These are phyloP conservation scores for Choricystis sp. DNA, from an alignment of 139 green algal species.

Conservation along the genomic window DNA sequence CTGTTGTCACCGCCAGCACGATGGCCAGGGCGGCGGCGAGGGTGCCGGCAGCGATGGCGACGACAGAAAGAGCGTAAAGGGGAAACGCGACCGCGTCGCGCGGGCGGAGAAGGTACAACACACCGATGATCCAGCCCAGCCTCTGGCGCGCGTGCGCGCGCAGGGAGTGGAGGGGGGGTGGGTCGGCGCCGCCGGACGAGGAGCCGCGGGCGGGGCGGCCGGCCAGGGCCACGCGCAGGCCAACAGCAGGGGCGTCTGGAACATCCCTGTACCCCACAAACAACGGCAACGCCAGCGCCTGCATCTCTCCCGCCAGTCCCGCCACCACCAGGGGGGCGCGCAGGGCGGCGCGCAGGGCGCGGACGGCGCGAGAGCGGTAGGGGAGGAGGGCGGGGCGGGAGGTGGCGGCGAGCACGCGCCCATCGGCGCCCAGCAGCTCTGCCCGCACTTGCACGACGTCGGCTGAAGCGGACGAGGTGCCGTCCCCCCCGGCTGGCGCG, in stretches of 20 bases:
- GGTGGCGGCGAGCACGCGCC: not conserved
- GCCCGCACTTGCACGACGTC: not conserved
- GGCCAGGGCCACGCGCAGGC: not conserved
- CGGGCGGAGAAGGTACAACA: not conserved
- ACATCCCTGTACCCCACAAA: not conserved
- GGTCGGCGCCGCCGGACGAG: not conserved
- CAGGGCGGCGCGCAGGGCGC: not conserved
- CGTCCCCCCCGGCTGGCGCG: too few species aligned
- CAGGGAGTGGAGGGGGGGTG: not conserved
- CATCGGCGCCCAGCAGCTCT: not conserved
- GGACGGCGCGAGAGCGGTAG: not conserved
- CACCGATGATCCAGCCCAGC: not conserved
- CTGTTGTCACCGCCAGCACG: too few species aligned
- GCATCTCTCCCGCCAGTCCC: not conserved
- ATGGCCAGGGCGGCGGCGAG: not conserved
- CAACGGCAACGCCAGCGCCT: not conserved
- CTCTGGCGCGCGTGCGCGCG: not conserved
- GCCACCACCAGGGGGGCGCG: not conserved
- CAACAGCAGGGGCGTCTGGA: not conserved
- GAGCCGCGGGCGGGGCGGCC: too few species aligned
- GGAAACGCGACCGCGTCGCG: not conserved
- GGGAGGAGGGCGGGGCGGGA: not conserved
- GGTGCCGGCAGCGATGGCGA: not conserved
- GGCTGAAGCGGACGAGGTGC: too few species aligned
- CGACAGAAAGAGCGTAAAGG: not conserved